Evolutionary conservation across 2,329 filamentous ascomycete genomes (phyloP).

Genomic region (Fusarium graminum): DNA sequence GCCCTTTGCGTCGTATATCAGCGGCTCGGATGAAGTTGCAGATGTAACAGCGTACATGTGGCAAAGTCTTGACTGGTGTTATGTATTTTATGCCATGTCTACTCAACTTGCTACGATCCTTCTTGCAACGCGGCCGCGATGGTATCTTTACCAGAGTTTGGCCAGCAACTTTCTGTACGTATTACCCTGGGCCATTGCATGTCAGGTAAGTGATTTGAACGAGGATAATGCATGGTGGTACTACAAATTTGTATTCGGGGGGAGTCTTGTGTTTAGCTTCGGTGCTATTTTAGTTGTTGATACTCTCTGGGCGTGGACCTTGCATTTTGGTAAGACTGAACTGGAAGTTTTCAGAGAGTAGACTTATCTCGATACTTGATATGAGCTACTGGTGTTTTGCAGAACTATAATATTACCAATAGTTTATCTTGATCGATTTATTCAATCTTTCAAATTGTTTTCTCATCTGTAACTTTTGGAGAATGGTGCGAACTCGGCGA

Average conservation of each 20-base stretch:
- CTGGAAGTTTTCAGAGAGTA: constrained; percentile 54
- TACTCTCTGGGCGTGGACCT: constrained; percentile 63
- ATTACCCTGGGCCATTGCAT: constrained; percentile 77
- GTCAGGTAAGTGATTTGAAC: constrained; percentile 62
- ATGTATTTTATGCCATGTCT: constrained; percentile 75
- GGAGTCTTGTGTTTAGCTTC: constrained; percentile 76
- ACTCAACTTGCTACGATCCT: constrained; percentile 75
- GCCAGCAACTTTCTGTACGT: constrained; percentile 76
- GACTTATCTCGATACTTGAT: background rate
- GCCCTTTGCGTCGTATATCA: constrained; percentile 73
- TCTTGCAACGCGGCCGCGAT: constrained; percentile 72
- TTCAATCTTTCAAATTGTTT: too few species aligned
- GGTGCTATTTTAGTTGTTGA: constrained; percentile 66
- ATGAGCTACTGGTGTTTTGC: background rate
- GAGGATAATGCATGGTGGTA: constrained; percentile 74
- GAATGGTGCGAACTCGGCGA: background rate
- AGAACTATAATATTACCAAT: background rate
- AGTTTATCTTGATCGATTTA: too few species aligned
- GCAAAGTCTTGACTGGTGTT: constrained; percentile 72
- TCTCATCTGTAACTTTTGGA: background rate
- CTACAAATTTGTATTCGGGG: constrained; percentile 75
- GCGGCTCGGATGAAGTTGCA: constrained; percentile 68
- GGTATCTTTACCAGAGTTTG: constrained; percentile 77
- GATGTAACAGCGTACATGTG: constrained; percentile 76
- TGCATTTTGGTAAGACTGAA: constrained; percentile 60